Evolutionary conservation across 2,329 filamentous ascomycete genomes (phyloP).

Genomic region (Fusarium sp.): DNA sequence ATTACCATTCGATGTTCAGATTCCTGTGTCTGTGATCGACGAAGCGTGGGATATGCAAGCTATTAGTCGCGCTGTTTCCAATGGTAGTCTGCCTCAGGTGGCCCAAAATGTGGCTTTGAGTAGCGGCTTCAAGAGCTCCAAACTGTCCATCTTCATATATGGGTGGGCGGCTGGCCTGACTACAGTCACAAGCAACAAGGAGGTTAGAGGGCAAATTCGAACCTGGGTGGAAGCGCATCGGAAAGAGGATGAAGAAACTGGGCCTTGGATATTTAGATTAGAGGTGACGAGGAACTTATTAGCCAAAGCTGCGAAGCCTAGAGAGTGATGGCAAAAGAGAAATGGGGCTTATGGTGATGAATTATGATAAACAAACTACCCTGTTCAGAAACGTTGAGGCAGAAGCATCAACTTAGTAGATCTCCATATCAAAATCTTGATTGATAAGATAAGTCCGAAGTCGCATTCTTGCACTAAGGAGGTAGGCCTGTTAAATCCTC

Average conservation of each 20-base stretch:
- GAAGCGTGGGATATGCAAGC: slow-evolving; percentile 47
- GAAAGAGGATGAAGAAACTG: slow-evolving; percentile 46
- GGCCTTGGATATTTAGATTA: slow-evolving; percentile 52
- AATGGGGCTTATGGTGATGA: slow-evolving; percentile 9
- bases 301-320: slow-evolving; percentile 50
- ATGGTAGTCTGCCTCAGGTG: slow-evolving; percentile 49
- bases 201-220: slow-evolving; percentile 53
- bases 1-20: slow-evolving; percentile 50
- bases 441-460: not conserved
- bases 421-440: not conserved
- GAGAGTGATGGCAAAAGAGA: slow-evolving; percentile 31
- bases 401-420: not conserved
- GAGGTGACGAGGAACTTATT: slow-evolving; percentile 54
- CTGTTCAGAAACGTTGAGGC: not conserved
- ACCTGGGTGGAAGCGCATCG: slow-evolving; percentile 53
- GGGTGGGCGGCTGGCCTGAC: slow-evolving; percentile 53
- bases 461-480: not conserved
- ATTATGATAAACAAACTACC: not conserved
- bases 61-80: slow-evolving; percentile 44
- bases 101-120: slow-evolving; percentile 51
- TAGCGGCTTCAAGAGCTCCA: slow-evolving; percentile 53
- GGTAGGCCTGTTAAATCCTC: not conserved
- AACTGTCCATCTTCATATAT: slow-evolving; percentile 56
- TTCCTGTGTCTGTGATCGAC: slow-evolving; percentile 51
- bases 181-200: slow-evolving; percentile 58